Percentiles rank a stretch among this genome's conserved stretches.
Evolutionary conservation across 2,329 filamentous ascomycete genomes (phyloP).

Genomic region (Phialocephala sp.): DNA sequence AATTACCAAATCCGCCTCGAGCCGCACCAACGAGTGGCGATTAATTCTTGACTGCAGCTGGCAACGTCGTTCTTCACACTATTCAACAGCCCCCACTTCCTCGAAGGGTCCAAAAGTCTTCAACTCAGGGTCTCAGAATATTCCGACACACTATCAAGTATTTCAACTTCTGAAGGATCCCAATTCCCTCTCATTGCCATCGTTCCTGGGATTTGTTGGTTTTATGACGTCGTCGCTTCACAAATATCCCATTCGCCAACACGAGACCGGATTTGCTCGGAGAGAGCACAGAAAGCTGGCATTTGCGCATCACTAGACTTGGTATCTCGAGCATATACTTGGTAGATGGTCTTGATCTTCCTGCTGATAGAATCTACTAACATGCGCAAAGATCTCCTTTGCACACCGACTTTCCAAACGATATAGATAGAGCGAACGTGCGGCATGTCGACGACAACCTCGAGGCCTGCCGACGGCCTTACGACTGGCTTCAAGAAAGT

Average conservation of each 20-base stretch:
- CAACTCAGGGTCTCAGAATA: constrained; percentile 6
- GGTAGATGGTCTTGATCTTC: neutral
- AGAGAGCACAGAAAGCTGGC: neutral
- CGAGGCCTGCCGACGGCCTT: constrained; percentile 21
- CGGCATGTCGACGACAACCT: constrained; percentile 10
- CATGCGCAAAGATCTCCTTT: neutral
- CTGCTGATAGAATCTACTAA: neutral
- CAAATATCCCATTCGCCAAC: constrained; percentile 5
- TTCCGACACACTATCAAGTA: neutral
- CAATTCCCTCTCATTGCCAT: neutral
- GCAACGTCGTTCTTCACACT: neutral
- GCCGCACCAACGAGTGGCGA: constrained; percentile 7
- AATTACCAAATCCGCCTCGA: constrained; percentile 4
- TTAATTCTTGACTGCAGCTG: neutral
- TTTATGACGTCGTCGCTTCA: constrained; percentile 17
- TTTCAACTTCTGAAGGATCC: neutral
- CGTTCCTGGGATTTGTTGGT: constrained; percentile 3
- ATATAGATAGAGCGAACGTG: neutral
- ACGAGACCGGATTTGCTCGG: neutral
- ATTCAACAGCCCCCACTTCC: constrained; percentile 10
- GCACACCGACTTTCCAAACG: constrained; percentile 4
- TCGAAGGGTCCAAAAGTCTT: neutral
- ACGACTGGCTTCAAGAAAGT: constrained; percentile 45
- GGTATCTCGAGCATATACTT: neutral
- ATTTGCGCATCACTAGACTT: neutral